Evolutionary conservation across 495 filamentous ascomycete genomes (phyloP).

Genomic region (Xylaria curta): DNA sequence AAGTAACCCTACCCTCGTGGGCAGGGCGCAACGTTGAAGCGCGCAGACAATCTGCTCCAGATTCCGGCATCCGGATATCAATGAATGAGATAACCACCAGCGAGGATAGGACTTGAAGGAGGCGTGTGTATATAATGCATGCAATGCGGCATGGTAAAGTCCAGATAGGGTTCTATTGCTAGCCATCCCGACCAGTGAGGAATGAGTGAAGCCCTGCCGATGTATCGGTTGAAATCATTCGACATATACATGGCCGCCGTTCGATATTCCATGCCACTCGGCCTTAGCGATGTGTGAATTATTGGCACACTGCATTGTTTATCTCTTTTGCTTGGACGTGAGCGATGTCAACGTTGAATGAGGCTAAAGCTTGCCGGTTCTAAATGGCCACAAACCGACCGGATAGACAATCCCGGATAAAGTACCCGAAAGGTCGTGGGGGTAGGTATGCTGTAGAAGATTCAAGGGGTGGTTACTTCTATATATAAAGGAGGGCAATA

Average conservation of each 20-base stretch:
- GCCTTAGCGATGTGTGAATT: not conserved
- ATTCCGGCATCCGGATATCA: not conserved
- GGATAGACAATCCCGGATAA: not conserved
- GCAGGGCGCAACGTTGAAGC: not conserved
- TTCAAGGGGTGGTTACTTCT: too few relatives aligned
- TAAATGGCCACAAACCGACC: not conserved
- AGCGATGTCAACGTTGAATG: not conserved
- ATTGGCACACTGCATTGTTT: not conserved
- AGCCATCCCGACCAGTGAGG: not conserved
- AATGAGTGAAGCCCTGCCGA: not conserved
- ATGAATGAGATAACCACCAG: not conserved
- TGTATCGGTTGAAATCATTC: not conserved
- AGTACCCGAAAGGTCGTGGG: not conserved
- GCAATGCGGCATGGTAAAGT: not conserved
- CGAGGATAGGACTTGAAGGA: not conserved
- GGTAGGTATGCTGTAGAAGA: not conserved
- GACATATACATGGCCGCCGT: not conserved
- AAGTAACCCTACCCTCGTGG: not conserved
- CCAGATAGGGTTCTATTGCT: not conserved
- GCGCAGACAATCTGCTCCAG: not conserved
- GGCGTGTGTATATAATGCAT: not conserved
- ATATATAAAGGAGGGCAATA: not conserved
- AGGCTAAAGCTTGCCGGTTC: not conserved
- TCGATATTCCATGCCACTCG: not conserved
- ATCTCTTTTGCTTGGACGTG: not conserved